These are phyloP conservation scores for Suillus plorans DNA, from an alignment of 768 basidiomycete species.

Conservation along the genomic window DNA sequence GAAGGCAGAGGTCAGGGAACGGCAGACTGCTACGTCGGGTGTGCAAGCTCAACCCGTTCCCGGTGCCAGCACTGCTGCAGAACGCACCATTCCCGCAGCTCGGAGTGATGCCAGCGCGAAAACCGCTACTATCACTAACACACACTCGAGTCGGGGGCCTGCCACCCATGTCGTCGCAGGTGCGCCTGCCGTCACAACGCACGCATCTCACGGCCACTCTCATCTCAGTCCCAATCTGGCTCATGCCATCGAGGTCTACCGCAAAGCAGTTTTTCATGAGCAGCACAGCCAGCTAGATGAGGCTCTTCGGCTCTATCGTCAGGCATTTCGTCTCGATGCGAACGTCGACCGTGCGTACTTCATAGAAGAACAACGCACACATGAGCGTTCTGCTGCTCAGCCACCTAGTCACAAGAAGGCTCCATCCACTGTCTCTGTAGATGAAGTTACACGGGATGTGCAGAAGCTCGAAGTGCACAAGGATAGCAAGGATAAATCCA, in stretches of 20 bases:
- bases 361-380: conserved; percentile 45
- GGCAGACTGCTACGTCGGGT: conserved; percentile 17
- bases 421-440: conserved; percentile 74
- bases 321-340: conserved; percentile 75
- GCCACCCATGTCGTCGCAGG: conserved; percentile 15
- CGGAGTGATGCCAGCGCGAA: conserved; percentile 2
- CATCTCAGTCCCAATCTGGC: conserved; percentile 36
- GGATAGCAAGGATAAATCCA: conserved; percentile 35
- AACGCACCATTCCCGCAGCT: conserved; percentile 7
- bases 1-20: conserved; percentile 59
- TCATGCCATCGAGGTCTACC: conserved; percentile 65
- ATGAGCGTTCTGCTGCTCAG: conserved; percentile 9
- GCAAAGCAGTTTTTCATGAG: conserved; percentile 69
- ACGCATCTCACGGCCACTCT: conserved; percentile 27
- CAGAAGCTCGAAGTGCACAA: conserved; percentile 74
- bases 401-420: conserved; percentile 57
- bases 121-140: neutral
- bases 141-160: conserved; percentile 3
- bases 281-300: conserved; percentile 73
- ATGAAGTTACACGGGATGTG: conserved; percentile 71
- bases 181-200: conserved; percentile 13
- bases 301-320: conserved; percentile 73
- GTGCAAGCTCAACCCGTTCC: neutral
- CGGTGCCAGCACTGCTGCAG: conserved; percentile 11
- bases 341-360: conserved; percentile 74